phyloP scores from a whole-genome alignment of 2,329 filamentous ascomycete species.

The Aureobasidium sp. region DNA sequence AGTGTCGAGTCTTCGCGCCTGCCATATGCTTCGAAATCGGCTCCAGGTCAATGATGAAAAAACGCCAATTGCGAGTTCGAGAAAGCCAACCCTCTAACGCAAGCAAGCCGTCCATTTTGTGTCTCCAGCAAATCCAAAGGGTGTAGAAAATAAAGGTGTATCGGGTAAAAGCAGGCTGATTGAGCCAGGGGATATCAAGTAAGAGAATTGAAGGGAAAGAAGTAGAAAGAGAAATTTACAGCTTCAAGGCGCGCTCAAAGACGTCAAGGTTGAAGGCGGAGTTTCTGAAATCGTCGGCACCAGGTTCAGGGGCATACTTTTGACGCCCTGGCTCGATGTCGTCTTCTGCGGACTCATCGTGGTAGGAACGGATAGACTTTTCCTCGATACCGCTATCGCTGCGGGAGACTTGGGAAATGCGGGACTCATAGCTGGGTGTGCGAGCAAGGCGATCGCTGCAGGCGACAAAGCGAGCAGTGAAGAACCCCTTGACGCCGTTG shows the following conservation, averaged over 20 bases:
- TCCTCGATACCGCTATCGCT: constrained; percentile 5
- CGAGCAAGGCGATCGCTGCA: constrained; percentile 14
- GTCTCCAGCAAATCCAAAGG: neutral
- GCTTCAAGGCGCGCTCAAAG: constrained; percentile 12
- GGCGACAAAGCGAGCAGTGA: constrained; percentile 20
- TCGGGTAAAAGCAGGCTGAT: neutral
- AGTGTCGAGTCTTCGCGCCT: neutral
- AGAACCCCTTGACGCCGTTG: constrained; percentile 77
- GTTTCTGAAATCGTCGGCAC: constrained; percentile 8
- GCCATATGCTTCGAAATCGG: neutral
- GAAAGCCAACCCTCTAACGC: neutral
- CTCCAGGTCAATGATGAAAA: neutral
- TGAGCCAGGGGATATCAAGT: constrained; percentile 12
- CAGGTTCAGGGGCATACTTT: constrained; percentile 7
- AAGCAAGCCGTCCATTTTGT: neutral
- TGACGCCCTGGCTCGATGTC: neutral
- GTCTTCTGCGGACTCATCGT: constrained; percentile 3
- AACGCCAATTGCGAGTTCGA: neutral
- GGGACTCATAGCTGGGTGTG: constrained; percentile 11
- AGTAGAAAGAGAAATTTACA: neutral
- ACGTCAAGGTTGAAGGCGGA: constrained; percentile 7
- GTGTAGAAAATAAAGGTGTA: neutral
- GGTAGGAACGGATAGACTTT: neutral
- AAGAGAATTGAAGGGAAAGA: neutral
- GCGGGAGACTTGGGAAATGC: neutral